Evolutionary conservation across 202 grass and related monocot species (phyloP), one percentile per base, ranked within the genome.

Genomic region (Panicum virgatum): DNA sequence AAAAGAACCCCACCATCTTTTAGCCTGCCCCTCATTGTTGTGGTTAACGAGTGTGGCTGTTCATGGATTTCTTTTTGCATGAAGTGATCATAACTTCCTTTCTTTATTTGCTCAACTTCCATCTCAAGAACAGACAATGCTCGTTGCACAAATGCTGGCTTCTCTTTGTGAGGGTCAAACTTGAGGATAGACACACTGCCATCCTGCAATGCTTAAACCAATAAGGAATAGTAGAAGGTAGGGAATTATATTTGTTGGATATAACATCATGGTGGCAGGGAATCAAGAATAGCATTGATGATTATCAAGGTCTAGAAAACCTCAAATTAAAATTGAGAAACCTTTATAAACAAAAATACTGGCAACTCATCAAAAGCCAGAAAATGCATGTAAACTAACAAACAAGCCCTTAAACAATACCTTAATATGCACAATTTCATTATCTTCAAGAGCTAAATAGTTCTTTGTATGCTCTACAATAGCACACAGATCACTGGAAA

Each of bases 21-120:
- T 29, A 98, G 75, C 69, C 95, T 98, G 72, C 95, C 95, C 81
- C 95, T 89, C 95, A 98, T 98, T 11, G 92, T 94, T 80, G 90
- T 94, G 54, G 86, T 98, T 57, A 98, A 80, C 11, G 95, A 98
- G 82, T 94, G 81, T 43, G 90, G 92, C 18, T 98, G 95, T 54
- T 98, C 95, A 61, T 98, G 86, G 30, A 98, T 98, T 89, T 98
- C 95, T 85, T 98, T 98, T 78, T 98, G 89, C 95, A 97, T 97
- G 57, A 93, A 97, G 40, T 97, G 88, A 65, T 98, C 90, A 69
- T 92, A 98, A 66, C 84, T 84, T 81, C 95, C 92, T 69, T 94
- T 98, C 84, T 94, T 98, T 88, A 94, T 98, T 87, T 98, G 95
- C 39, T 98, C 92, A 37, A 98, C 90, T 83, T 94, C 95, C 92